phyloP scores from a whole-genome alignment of 176 grass and related monocot genomes.

The Aegilops speltoides region DNA sequence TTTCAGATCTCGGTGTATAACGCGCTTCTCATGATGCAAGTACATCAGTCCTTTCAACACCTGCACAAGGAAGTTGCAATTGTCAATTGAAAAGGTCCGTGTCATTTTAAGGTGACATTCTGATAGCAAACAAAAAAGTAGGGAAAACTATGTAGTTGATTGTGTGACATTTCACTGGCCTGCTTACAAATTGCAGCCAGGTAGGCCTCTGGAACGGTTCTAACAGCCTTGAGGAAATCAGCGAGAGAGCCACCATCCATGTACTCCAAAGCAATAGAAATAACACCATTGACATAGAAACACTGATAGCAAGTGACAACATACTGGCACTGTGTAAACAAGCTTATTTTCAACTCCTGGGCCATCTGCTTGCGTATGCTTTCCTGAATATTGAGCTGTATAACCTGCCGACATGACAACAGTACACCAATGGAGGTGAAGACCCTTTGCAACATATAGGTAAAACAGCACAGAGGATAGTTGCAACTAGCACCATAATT shows the following conservation, averaged over 20 bases:
- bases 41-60: constrained; percentile 77
- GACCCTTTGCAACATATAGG: too few relatives aligned
- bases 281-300: constrained; percentile 84
- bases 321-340: constrained; percentile 74
- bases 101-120: not conserved
- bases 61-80: constrained; percentile 33
- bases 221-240: constrained; percentile 81
- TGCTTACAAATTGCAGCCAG: constrained; percentile 98
- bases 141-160: not conserved
- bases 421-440: too few relatives aligned
- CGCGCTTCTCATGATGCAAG: constrained; percentile 73
- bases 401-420: constrained; percentile 52
- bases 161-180: constrained; percentile 59
- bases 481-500: not conserved
- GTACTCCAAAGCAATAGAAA: constrained; percentile 96
- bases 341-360: constrained; percentile 84
- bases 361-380: constrained; percentile 70
- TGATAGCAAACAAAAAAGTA: not conserved
- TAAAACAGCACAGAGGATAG: not conserved
- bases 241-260: constrained; percentile 93
- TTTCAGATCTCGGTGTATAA: constrained; percentile 95
- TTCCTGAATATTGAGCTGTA: constrained; percentile 90
- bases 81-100: not conserved
- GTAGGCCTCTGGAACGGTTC: constrained; percentile 80
- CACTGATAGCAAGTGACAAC: constrained; percentile 81